Percentiles rank a stretch among this genome's conserved stretches.
These are phyloP conservation scores for Annona squamosa DNA, from an alignment of 164 flowering plant species.

Conservation along the genomic window DNA sequence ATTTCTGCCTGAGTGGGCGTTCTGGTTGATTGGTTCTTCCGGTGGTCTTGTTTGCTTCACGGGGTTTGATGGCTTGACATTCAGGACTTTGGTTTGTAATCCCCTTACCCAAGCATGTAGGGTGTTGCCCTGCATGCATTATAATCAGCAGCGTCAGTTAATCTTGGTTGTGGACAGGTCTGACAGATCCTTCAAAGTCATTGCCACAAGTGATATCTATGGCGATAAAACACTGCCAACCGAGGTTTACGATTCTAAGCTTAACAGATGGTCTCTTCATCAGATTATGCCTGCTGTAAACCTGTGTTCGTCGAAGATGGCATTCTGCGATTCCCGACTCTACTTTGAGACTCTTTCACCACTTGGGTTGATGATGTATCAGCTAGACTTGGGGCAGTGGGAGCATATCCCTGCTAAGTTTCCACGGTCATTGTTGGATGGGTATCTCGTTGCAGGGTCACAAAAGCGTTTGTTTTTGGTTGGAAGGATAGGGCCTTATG, in stretches of 20 bases:
- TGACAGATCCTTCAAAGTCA: conserved; percentile 68
- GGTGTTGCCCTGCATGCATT: conserved; percentile 75
- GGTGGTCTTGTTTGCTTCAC: conserved; percentile 89
- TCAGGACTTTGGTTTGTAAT: conserved; percentile 75
- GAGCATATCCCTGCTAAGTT: conserved; percentile 91
- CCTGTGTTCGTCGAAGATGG: conserved; percentile 94
- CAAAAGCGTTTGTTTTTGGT: conserved; percentile 82
- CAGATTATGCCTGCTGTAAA: conserved; percentile 89
- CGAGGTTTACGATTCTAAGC: conserved; percentile 85
- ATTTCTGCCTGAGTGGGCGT: conserved; percentile 82
- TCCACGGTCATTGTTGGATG: conserved; percentile 84
- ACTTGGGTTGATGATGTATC: conserved; percentile 87
- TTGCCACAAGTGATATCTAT: conserved; percentile 84
- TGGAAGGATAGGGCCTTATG: conserved; percentile 83
- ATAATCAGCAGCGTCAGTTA: conserved; percentile 84
- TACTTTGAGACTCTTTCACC: conserved; percentile 90
- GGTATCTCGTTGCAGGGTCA: conserved; percentile 84
- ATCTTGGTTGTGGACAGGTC: conserved; percentile 73
- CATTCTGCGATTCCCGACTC: conserved; percentile 75
- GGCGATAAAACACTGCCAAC: conserved; percentile 83
- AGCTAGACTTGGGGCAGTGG: conserved; percentile 67
- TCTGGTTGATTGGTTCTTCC: conserved; percentile 90
- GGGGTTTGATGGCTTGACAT: conserved; percentile 70
- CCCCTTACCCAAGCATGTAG: conserved; percentile 90
- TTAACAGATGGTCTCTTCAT: conserved; percentile 67